A percentile compares a stretch with the other conserved stretches of the same genome.
phyloP scores from a whole-genome alignment of 805 yeast genomes.

The Sugiyamaella marilandica region DNA sequence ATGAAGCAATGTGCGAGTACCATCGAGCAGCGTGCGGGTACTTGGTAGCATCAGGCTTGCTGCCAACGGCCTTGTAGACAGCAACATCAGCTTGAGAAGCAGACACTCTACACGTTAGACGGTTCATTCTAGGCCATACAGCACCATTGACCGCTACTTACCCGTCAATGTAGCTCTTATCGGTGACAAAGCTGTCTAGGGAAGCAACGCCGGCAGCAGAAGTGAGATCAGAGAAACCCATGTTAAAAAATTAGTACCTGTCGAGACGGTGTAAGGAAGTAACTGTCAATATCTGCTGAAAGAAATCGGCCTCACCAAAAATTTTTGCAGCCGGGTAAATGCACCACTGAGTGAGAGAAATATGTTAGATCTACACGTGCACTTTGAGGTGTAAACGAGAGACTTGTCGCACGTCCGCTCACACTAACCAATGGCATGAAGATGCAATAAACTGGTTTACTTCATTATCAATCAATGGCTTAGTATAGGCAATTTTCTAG shows the following conservation, averaged over 20 bases:
- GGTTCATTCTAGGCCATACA: background rate
- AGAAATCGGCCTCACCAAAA: background rate
- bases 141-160: slow-evolving; percentile 45
- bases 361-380: too few species aligned
- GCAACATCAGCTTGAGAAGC: slow-evolving; percentile 96
- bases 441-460: too few species aligned
- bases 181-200: slow-evolving; percentile 82
- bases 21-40: slow-evolving; percentile 96
- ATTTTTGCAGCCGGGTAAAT: background rate
- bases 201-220: slow-evolving; percentile 51
- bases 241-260: slow-evolving; percentile 13
- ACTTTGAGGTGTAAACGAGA: too few species aligned
- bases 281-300: background rate
- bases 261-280: background rate
- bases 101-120: slow-evolving; percentile 6
- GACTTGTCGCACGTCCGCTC: too few species aligned
- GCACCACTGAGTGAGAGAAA: too few species aligned
- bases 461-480: too few species aligned
- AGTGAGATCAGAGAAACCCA: slow-evolving; percentile 43
- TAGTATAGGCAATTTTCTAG: too few species aligned
- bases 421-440: too few species aligned
- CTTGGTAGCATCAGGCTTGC: slow-evolving; percentile 52
- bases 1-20: slow-evolving; percentile 97
- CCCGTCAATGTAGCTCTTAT: slow-evolving; percentile 95
- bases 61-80: slow-evolving; percentile 76